Evolutionary conservation across 768 basidiomycete species (phyloP).

Genomic region (Tylopilus subfusipes): DNA sequence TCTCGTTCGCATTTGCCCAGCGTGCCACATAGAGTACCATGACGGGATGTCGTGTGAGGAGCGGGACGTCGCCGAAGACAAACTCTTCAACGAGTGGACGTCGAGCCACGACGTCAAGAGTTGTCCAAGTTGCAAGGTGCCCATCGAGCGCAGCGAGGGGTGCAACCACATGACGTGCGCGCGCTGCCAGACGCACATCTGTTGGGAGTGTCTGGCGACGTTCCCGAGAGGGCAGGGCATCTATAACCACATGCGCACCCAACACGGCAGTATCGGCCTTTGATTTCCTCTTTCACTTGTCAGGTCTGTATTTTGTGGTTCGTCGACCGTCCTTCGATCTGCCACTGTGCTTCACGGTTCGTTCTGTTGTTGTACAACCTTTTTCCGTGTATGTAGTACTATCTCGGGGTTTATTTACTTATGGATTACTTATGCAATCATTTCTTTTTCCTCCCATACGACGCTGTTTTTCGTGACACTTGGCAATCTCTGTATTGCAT

Average conservation of each 20-base stretch:
- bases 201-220: constrained; percentile 74
- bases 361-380: constrained; percentile 16
- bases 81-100: constrained; percentile 64
- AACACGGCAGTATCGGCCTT: constrained; percentile 63
- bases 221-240: constrained; percentile 67
- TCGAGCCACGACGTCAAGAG: constrained; percentile 61
- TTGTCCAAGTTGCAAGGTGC: constrained; percentile 68
- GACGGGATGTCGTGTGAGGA: constrained; percentile 66
- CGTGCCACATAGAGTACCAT: constrained; percentile 58
- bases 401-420: constrained; percentile 15
- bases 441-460: not conserved
- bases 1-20: constrained; percentile 62
- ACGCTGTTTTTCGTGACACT: not conserved
- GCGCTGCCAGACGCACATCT: constrained; percentile 71
- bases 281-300: constrained; percentile 1
- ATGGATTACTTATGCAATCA: constrained; percentile 24
- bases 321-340: not conserved
- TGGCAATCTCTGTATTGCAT: not conserved
- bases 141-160: constrained; percentile 70
- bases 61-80: constrained; percentile 47
- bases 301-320: not conserved
- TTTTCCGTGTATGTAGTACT: not conserved
- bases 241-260: constrained; percentile 71
- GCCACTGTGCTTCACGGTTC: constrained; percentile 2
- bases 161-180: constrained; percentile 85